phyloP scores from a whole-genome alignment of 2,329 filamentous ascomycete species.

The Aspergillus piperis region DNA sequence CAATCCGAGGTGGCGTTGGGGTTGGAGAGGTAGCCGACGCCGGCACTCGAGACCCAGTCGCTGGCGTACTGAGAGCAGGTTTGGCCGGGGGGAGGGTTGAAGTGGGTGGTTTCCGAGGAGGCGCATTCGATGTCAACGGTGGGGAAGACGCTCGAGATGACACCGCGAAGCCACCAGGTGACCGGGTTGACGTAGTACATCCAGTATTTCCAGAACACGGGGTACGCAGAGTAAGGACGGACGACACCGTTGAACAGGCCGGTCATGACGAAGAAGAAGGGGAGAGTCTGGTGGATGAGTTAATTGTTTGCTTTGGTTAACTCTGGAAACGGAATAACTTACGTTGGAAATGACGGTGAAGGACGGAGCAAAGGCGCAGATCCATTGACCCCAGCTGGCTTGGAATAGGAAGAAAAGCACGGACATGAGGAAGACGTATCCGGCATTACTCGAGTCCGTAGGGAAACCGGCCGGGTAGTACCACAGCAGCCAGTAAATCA shows the following conservation, averaged over 20 bases:
- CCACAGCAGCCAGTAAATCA: conserved; percentile 74
- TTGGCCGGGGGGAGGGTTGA: conserved; percentile 64
- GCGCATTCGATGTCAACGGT: conserved; percentile 55
- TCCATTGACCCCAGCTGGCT: conserved; percentile 78
- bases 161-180: conserved; percentile 72
- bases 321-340: conserved; percentile 2
- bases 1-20: conserved; percentile 60
- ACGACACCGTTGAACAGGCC: conserved; percentile 76
- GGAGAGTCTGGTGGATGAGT: conserved; percentile 53
- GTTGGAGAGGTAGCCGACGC: conserved; percentile 65
- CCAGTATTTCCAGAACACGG: conserved; percentile 73
- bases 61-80: conserved; percentile 68
- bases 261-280: conserved; percentile 81
- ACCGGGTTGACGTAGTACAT: conserved; percentile 68
- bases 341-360: conserved; percentile 76
- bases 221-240: conserved; percentile 64
- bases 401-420: conserved; percentile 77
- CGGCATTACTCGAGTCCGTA: conserved; percentile 62
- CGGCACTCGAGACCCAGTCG: conserved; percentile 54
- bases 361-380: conserved; percentile 75
- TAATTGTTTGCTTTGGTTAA: not conserved
- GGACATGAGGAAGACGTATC: conserved; percentile 77
- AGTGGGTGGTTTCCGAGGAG: conserved; percentile 60
- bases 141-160: conserved; percentile 64
- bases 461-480: conserved; percentile 75